These are phyloP conservation scores for Talaromyces sp. DNA, from an alignment of 2,329 filamentous ascomycete genomes.

Conservation along the genomic window DNA sequence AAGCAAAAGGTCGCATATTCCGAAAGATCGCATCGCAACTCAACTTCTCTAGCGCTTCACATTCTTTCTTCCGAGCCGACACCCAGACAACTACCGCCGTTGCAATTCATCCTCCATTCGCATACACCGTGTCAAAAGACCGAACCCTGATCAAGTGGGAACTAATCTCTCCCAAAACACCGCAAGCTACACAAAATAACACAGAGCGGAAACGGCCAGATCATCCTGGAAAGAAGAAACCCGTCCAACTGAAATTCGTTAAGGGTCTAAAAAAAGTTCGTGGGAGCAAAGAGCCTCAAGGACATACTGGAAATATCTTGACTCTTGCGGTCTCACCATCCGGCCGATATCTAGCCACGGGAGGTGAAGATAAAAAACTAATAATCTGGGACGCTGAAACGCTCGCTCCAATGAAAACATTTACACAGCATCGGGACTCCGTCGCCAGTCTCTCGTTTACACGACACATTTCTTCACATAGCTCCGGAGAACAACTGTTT, in stretches of 20 bases:
- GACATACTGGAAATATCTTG: constrained; percentile 77
- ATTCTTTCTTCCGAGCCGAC: constrained; percentile 74
- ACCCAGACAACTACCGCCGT: constrained; percentile 75
- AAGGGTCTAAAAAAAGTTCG: constrained; percentile 41
- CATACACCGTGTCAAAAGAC: constrained; percentile 88
- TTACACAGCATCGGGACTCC: constrained; percentile 86
- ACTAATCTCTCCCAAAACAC: constrained; percentile 53
- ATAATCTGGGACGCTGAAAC: constrained; percentile 84
- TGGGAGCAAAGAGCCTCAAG: constrained; percentile 52
- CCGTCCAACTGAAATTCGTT: constrained; percentile 50
- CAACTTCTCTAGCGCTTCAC: constrained; percentile 63
- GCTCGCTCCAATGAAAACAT: constrained; percentile 74
- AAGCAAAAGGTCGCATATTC: constrained; percentile 87
- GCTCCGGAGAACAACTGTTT: constrained; percentile 76
- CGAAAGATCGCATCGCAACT: constrained; percentile 71
- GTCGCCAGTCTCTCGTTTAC: constrained; percentile 84
- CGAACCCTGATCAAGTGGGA: constrained; percentile 84
- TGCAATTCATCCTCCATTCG: constrained; percentile 72
- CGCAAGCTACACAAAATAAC: constrained; percentile 39
- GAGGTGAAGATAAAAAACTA: constrained; percentile 76
- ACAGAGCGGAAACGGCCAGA: constrained; percentile 60
- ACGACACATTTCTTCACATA: constrained; percentile 60
- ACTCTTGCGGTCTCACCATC: constrained; percentile 83
- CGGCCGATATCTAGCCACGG: constrained; percentile 86
- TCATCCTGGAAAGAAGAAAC: constrained; percentile 52